Conservation (phyloP, 768 basidiomycete species). For the Russula sp. region DNA sequence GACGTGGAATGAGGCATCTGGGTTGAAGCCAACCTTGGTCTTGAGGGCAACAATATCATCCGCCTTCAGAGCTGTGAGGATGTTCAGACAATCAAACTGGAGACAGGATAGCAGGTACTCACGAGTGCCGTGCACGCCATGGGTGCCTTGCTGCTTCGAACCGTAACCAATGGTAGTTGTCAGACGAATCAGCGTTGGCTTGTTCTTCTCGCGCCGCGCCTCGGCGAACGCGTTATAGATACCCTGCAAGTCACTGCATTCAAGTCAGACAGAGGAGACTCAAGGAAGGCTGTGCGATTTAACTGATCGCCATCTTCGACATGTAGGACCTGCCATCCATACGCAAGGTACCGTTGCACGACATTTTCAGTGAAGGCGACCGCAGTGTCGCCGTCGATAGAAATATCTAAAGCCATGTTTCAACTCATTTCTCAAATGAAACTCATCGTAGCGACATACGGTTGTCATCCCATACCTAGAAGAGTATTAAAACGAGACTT, state of each 20-base stretch:
- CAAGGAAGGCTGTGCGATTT: background rate
- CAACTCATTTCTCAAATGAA: constrained; percentile 7
- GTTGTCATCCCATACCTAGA: constrained; percentile 90
- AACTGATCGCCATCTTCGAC: constrained; percentile 76
- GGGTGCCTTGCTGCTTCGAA: constrained; percentile 87
- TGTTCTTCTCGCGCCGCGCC: constrained; percentile 66
- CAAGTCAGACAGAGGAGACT: constrained; percentile 10
- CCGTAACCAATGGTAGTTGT: constrained; percentile 92
- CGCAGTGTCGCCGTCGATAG: constrained; percentile 91
- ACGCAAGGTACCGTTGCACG: constrained; percentile 76
- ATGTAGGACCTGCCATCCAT: constrained; percentile 90
- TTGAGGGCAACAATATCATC: constrained; percentile 85
- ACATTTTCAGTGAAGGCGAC: constrained; percentile 94
- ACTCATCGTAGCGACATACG: constrained; percentile 41
- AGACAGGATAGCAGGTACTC: constrained; percentile 32
- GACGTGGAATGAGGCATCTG: constrained; percentile 70
- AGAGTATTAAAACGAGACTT: constrained; percentile 16
- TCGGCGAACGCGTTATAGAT: constrained; percentile 76
- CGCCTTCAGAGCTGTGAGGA: constrained; percentile 68
- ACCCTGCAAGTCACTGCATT: constrained; percentile 56
- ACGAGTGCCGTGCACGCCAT: constrained; percentile 93
- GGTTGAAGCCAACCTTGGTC: constrained; percentile 74
- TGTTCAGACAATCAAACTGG: constrained; percentile 9
- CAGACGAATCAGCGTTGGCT: constrained; percentile 82
- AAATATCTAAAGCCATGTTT: constrained; percentile 59